Base-by-base conservation (phyloP, 2,329 filamentous ascomycete species). In the Chrysoporthe austroafricana region DNA sequence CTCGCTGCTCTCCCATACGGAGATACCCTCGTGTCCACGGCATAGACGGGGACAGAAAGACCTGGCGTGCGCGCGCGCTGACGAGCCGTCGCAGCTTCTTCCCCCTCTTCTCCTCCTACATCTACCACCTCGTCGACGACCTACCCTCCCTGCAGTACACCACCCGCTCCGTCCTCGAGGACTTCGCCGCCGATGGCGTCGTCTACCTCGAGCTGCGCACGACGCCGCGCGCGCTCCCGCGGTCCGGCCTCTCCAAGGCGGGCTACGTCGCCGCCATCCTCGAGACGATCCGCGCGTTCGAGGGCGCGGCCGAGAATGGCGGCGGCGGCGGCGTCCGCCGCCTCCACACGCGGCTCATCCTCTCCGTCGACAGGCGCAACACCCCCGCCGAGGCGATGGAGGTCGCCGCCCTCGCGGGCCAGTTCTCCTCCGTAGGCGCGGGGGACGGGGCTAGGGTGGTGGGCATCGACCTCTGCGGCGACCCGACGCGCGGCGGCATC, bases 161-260 rank as follows among this genome's bases (percentile, higher is more conserved):
- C 36, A 93, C 91, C 1, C 81, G 79, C 54, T 84, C 86, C 5
- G 91, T 94, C 57, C 82, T 93, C 7, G 69, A 80, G 26, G 85
- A 88, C 73, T 96, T 96, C 74, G 82, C 85, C 62, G 76, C 77
- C 36, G 92, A 96, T 74, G 91, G 91, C 46, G 89, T 95, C 18
- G 83, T 86, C 66, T 95, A 96, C 75, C 84, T 94, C 14, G 93
- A 96, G 76, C 85, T 96, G 34, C 88, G 93, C 56, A 95, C 92
- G 0, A 96, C 92, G 1, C 93, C 93, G 0, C 87, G 93, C 64
- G 83, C 85, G 1, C 86, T 90, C 44, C 81, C 84, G 3, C 75
- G 5, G 42, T 69, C 64, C 0, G 26, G 43, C 43, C 79, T 92
- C 50, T 86, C 88, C 34, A 88, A 88, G 70, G 84, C 85, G 4